phyloP scores from a whole-genome alignment of 495 filamentous ascomycete genomes.

The Xylaria longipes region DNA sequence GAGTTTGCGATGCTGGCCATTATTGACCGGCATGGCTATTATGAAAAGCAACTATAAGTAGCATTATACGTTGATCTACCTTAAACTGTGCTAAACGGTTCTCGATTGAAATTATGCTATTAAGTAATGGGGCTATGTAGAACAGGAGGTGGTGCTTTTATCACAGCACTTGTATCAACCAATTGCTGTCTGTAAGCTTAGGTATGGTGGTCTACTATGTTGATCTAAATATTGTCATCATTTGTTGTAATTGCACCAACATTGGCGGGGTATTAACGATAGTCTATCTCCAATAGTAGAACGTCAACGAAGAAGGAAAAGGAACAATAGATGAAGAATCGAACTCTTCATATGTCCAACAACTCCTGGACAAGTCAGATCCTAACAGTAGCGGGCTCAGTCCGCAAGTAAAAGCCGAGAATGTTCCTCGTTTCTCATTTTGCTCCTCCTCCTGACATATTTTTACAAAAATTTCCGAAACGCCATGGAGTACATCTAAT shows the following conservation, averaged over 20 bases:
- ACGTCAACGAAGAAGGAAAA: not conserved
- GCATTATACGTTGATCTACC: not conserved
- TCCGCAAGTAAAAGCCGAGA: not conserved
- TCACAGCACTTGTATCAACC: not conserved
- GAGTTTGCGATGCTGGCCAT: no score
- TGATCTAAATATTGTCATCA: not conserved
- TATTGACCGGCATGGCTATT: not conserved
- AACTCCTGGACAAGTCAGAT: not conserved
- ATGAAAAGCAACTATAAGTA: not conserved
- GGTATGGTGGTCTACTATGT: not conserved
- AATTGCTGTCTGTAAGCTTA: not conserved
- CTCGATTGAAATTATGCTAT: not conserved
- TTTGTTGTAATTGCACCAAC: not conserved
- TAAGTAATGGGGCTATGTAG: not conserved
- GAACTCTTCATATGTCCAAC: not conserved
- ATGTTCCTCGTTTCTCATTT: not conserved
- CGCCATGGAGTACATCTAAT: not conserved
- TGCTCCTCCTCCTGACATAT: not conserved
- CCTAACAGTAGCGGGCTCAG: not conserved
- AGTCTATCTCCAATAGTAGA: not conserved
- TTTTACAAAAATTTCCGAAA: not conserved
- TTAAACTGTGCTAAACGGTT: not conserved
- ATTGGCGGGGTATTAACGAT: not conserved
- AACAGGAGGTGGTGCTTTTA: not conserved
- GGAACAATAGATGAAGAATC: not conserved